Base-by-base conservation (phyloP, 2,329 filamentous ascomycete genomes). In the Dactylonectria estremocensis region DNA sequence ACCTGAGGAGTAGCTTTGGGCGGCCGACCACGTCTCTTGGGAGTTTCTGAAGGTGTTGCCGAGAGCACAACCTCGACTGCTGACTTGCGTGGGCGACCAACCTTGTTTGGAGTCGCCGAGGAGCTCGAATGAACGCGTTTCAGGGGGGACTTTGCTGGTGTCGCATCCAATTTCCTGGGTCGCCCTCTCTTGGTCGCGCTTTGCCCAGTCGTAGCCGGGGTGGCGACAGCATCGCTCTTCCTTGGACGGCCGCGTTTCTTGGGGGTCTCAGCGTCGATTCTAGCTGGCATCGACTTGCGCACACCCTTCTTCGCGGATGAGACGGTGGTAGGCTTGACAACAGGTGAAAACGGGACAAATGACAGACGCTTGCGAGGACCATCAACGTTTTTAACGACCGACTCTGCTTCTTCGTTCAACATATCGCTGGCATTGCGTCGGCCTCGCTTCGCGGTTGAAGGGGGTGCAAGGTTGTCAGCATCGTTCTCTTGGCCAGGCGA, bases 241-340 rank as follows among this genome's bases (percentile, higher is more conserved):
- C 68, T 69, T 5, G 74, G 74, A n/a, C 72, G 72, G 37, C 73
- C 73, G 20, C 72, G 71, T 54, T 72, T 76, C 40, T 33, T 72
- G 7, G 74, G 74, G 1, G 74, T 76, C 45, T 69, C 58, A 1
- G 67, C 46, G 10, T 53, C 13, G 20, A 64, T 37, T 13, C 58
- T 61, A 16, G 74, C 74, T 8, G 71, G 74, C 72, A 76, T 75
- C 14, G 74, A 76, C 54, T 75, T 76, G 16, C 74, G 71, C 2
- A 31, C 33, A 5, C 49, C 69, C 20, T 67, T 71, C 9, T 55
- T 50, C 4, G 69, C 62, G 24, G 24, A 28, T 37, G 67, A 60
- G 24, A 57, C 16, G 5, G 67, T 63, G 35, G 58, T 60, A 14
- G 70, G 64, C 18, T 53, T 70, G 5, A 59, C 40, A 24, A 31